phyloP scores from a whole-genome alignment of 2,329 filamentous ascomycete genomes.

The Tolypocladium capitatum region DNA sequence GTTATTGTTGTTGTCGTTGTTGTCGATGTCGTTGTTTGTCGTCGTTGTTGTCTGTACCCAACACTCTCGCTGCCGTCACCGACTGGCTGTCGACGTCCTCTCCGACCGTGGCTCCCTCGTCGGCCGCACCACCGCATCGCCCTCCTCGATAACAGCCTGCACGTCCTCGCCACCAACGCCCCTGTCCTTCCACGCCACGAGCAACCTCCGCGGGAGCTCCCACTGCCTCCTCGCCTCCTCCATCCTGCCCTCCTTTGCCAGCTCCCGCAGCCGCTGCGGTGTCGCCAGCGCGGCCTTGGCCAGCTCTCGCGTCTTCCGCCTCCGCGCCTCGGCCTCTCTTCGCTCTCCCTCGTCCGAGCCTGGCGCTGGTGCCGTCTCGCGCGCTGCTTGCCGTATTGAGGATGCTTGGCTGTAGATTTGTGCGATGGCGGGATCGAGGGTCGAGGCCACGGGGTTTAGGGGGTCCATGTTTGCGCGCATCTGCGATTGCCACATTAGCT shows the following conservation, averaged over 20 bases:
- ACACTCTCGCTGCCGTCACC: background rate
- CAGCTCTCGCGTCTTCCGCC: conserved; percentile 35
- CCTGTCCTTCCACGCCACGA: conserved; percentile 39
- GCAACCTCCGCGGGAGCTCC: conserved; percentile 37
- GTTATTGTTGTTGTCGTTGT: too few relatives aligned
- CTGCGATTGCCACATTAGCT: conserved; percentile 16
- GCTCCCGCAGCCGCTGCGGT: conserved; percentile 41
- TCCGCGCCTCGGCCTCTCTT: conserved; percentile 18
- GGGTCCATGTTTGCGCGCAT: conserved; percentile 77
- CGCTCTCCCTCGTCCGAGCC: conserved; percentile 24
- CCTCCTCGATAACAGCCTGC: conserved; percentile 37
- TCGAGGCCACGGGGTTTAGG: conserved; percentile 59
- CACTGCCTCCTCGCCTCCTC: conserved; percentile 48
- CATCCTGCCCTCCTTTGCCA: conserved; percentile 45
- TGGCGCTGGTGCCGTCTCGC: conserved; percentile 32
- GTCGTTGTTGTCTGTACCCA: background rate
- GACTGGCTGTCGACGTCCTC: conserved; percentile 8
- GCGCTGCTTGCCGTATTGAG: conserved; percentile 38
- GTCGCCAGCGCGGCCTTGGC: conserved; percentile 50
- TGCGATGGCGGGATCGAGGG: conserved; percentile 58
- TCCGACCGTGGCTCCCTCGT: conserved; percentile 5
- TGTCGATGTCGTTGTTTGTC: too few relatives aligned
- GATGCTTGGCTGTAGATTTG: conserved; percentile 56
- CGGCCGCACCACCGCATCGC: conserved; percentile 32
- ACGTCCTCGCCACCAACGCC: conserved; percentile 43